A percentile compares a stretch with the other conserved stretches of the same genome.
These are phyloP conservation scores for Leucocoprinus sp. DNA, from an alignment of 768 basidiomycete genomes.

Conservation along the genomic window DNA sequence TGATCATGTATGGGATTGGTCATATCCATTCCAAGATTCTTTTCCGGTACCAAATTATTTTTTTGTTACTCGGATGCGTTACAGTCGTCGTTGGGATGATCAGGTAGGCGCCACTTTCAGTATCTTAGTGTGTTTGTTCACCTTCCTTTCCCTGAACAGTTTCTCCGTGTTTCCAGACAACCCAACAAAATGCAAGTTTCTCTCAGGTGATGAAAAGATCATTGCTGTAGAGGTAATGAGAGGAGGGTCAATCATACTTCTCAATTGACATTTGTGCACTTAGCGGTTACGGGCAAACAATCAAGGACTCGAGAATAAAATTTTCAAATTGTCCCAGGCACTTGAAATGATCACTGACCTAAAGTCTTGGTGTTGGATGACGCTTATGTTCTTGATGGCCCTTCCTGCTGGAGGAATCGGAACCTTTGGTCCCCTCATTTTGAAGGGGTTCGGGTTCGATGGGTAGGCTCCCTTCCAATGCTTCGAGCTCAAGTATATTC, in stretches of 20 bases:
- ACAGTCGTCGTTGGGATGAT: slow-evolving; percentile 21
- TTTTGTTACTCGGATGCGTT: slow-evolving; percentile 21
- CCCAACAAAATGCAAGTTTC: slow-evolving; percentile 23
- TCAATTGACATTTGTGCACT: not conserved
- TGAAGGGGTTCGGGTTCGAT: slow-evolving; percentile 25
- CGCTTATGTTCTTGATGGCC: slow-evolving; percentile 16
- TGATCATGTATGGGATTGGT: slow-evolving; percentile 28
- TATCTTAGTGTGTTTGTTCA: not conserved
- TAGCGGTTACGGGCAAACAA: slow-evolving; percentile 27
- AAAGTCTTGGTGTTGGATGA: slow-evolving; percentile 29
- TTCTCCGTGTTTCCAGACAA: slow-evolving; percentile 27
- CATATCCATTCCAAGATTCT: slow-evolving; percentile 21
- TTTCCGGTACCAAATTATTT: slow-evolving; percentile 24
- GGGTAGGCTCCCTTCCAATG: slow-evolving; percentile 14
- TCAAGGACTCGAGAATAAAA: slow-evolving; percentile 26
- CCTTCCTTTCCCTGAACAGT: slow-evolving; percentile 11
- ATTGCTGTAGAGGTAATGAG: slow-evolving; percentile 23
- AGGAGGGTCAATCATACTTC: not conserved
- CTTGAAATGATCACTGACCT: slow-evolving; percentile 24
- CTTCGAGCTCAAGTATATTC: not conserved
- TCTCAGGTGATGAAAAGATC: slow-evolving; percentile 23
- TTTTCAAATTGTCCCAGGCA: slow-evolving; percentile 24
- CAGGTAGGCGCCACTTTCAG: slow-evolving; percentile 14
- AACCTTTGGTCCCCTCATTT: slow-evolving; percentile 24
- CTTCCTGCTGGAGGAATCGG: slow-evolving; percentile 21